These are phyloP conservation scores for Leucocoprinus leucothites DNA, from an alignment of 768 basidiomycete species.

Conservation along the genomic window DNA sequence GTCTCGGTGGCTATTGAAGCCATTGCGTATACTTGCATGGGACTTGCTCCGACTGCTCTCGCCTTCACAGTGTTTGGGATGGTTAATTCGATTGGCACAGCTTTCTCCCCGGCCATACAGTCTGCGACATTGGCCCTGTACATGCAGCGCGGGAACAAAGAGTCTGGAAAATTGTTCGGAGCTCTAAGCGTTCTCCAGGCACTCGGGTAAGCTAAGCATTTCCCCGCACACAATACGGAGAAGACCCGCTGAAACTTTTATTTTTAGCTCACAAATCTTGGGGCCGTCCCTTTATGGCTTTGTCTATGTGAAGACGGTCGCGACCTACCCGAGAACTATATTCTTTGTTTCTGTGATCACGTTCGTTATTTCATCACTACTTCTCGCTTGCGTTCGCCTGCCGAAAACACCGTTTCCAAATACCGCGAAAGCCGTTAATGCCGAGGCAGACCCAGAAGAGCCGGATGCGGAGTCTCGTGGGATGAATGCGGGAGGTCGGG, in stretches of 20 bases:
- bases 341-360: conserved; percentile 53
- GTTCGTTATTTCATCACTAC: conserved; percentile 37
- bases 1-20: conserved; percentile 58
- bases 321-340: conserved; percentile 63
- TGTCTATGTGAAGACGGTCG: conserved; percentile 70
- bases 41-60: conserved; percentile 39
- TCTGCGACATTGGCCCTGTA: conserved; percentile 73
- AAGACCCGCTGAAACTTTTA: background rate
- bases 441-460: background rate
- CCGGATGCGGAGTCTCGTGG: background rate
- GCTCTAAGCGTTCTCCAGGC: conserved; percentile 74
- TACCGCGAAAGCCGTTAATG: background rate
- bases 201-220: conserved; percentile 41
- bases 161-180: conserved; percentile 77
- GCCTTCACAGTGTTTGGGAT: conserved; percentile 51
- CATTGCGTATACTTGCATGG: conserved; percentile 47
- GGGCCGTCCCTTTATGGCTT: conserved; percentile 73
- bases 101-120: conserved; percentile 64
- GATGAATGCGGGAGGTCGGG: background rate
- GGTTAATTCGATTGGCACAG: conserved; percentile 56
- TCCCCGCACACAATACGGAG: background rate
- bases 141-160: conserved; percentile 47
- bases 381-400: conserved; percentile 47
- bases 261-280: conserved; percentile 57
- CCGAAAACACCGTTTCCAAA: conserved; percentile 15